Evolutionary conservation across 139 green algal species (phyloP), one percentile per base, ranked within the genome.

Genomic region (Edaphochlamys debaryana): DNA sequence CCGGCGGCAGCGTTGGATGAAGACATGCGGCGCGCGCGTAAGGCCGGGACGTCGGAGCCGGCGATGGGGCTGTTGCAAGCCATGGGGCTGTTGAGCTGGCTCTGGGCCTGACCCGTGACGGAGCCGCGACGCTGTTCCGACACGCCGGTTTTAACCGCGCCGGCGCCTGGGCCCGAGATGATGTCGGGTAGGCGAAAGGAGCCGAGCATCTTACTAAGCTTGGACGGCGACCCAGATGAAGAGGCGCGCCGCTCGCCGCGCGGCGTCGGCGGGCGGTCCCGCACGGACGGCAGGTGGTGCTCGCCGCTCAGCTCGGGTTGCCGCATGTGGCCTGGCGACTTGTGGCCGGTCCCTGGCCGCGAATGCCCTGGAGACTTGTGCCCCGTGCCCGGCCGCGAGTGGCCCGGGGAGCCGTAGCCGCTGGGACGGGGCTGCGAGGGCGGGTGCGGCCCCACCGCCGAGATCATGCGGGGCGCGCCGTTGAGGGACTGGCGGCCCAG

Each of bases 161-260:
- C 36, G 36, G 29, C 36, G 32, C 66, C 66, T 5, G 48, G 32
- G 8, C 29, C 37, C 30, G 34, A 17, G 0, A 81, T 9, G 40
- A 81, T 81, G 4, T 81, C 75, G 2, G 75, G 75, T 25, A 81
- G 40, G 22, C 66, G 75, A 40, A 81, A 71, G 30, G 75, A 81
- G 60, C 42, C 41, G 4, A 81, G 60, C 19, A 81, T 60, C 32
- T 45, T 32, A 17, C 37, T 45, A 5, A 81, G 38, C 15, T 42
- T 42, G 20, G 60, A 27, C 41, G 75, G 41, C 40, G 73, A 80
- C 29, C 38, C 56, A 7, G 30, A 32, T 29, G 20, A 19, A 23
- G 56, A 70, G 25, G 23, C 36, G 42, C 52, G 30, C 29, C 27
- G 29, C 58, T 9, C 17, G 17, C 75, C 41, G 20, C 75, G 60